These are phyloP conservation scores for Lecanosticta acicola DNA, from an alignment of 2,329 filamentous ascomycete genomes.

Conservation along the genomic window DNA sequence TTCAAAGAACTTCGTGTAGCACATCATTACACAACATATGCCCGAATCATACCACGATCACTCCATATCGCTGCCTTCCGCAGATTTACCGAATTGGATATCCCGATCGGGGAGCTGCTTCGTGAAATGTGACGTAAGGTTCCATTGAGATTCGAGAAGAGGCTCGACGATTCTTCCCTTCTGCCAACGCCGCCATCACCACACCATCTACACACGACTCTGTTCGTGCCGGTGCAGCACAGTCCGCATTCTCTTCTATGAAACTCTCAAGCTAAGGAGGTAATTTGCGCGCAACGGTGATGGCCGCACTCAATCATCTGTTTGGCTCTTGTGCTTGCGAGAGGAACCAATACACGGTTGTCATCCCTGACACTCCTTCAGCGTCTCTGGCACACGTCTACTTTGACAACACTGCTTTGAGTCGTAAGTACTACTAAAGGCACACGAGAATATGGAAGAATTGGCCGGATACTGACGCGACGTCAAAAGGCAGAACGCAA, in stretches of 20 bases:
- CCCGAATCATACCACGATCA: neutral
- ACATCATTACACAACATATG: neutral
- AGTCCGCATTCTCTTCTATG: too few relatives aligned
- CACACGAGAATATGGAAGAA: neutral
- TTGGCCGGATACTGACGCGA: neutral
- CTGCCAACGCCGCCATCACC: too few relatives aligned
- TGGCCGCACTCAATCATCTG: conserved; percentile 38
- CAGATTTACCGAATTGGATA: neutral
- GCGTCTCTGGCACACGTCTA: conserved; percentile 60
- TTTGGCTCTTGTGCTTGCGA: conserved; percentile 79
- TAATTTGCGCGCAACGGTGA: neutral
- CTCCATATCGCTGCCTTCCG: neutral
- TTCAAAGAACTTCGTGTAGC: neutral
- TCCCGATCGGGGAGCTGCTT: neutral
- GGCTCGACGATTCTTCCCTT: neutral
- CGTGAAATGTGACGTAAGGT: neutral
- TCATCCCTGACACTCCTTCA: conserved; percentile 54
- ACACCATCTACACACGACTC: too few relatives aligned
- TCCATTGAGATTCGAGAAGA: neutral
- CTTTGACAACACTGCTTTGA: conserved; percentile 64
- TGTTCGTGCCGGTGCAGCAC: too few relatives aligned
- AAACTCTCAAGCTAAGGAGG: neutral
- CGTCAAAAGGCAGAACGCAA: conserved; percentile 53
- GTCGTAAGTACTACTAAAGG: conserved; percentile 65
- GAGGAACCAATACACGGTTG: conserved; percentile 73